A percentile compares a stretch with the other conserved stretches of the same genome.
Evolutionary conservation across 1,284 basidiomycete species (phyloP).

Genomic region (Cerioporus squamosus): DNA sequence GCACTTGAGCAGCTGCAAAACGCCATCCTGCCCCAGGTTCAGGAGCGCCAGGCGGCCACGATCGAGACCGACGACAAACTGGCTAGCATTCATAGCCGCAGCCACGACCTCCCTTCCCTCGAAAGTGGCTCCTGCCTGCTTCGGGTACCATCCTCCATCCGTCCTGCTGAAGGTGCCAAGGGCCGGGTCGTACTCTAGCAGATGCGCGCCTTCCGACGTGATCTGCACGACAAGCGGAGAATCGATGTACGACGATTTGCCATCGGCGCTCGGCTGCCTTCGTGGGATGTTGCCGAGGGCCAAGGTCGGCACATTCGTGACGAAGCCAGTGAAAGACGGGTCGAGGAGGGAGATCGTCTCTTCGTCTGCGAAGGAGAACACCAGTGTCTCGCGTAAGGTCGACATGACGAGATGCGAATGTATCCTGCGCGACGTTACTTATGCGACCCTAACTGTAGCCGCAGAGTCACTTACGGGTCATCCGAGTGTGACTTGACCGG

Average conservation of each 20-base stretch:
- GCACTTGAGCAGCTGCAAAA: slow-evolving; percentile 44
- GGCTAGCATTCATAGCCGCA: slow-evolving; percentile 66
- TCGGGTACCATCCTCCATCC: slow-evolving; percentile 39
- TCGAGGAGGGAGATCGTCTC: slow-evolving; percentile 45
- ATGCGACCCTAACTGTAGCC: no score
- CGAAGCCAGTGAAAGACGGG: slow-evolving; percentile 45
- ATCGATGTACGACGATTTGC: slow-evolving; percentile 47
- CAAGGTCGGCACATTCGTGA: slow-evolving; percentile 60
- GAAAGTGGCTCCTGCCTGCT: slow-evolving; percentile 29
- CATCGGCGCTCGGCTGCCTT: slow-evolving; percentile 33
- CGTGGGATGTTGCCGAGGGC: slow-evolving; percentile 62
- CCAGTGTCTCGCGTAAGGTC: slow-evolving; percentile 53
- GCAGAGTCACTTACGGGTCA: slow-evolving; percentile 48
- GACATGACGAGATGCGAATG: slow-evolving; percentile 65
- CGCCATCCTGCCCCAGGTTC: slow-evolving; percentile 45
- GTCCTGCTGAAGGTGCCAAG: slow-evolving; percentile 38
- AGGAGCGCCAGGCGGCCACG: slow-evolving; percentile 62
- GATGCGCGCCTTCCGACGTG: slow-evolving; percentile 55
- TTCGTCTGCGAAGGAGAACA: slow-evolving; percentile 53
- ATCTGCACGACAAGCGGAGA: slow-evolving; percentile 74
- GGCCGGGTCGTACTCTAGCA: slow-evolving; percentile 56
- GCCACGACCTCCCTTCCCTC: slow-evolving; percentile 60
- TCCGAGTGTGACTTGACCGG: slow-evolving; percentile 55
- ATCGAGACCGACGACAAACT: slow-evolving; percentile 68
- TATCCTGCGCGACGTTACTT: slow-evolving; percentile 34